A percentile compares a stretch with the other conserved stretches of the same genome.
Conservation (phyloP, 768 basidiomycete genomes). For the Lentinus tigrinus region DNA sequence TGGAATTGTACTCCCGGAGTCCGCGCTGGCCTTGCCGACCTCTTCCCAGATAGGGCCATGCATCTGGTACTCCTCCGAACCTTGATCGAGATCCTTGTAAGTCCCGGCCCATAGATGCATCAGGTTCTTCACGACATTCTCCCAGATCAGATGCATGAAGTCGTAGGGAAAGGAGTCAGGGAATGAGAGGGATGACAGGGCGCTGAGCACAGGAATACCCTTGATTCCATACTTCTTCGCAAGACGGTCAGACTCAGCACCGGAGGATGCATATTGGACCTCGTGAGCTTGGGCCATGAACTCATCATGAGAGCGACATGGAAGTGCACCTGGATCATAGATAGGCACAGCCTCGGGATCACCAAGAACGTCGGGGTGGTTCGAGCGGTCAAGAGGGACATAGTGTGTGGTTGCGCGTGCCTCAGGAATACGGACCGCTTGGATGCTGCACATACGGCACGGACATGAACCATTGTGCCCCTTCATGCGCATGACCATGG, state of each 20-base stretch:
- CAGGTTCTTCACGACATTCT: conserved; percentile 43
- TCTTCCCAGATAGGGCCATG: conserved; percentile 37
- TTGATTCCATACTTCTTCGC: conserved; percentile 23
- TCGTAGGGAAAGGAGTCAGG: conserved; percentile 44
- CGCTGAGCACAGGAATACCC: conserved; percentile 29
- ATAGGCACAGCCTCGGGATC: not conserved
- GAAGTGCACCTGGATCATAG: conserved; percentile 17
- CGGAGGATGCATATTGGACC: conserved; percentile 10
- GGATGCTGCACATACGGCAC: conserved; percentile 28
- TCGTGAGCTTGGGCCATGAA: conserved; percentile 8
- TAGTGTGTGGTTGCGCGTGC: conserved; percentile 5
- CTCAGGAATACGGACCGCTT: conserved; percentile 13
- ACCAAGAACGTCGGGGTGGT: conserved; percentile 1
- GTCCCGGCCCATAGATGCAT: conserved; percentile 39
- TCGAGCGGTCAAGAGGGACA: conserved; percentile 15
- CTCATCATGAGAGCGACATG: conserved; percentile 16
- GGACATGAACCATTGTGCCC: conserved; percentile 27
- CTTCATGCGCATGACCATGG: conserved; percentile 29
- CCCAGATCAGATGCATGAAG: conserved; percentile 49
- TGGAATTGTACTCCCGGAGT: conserved; percentile 38
- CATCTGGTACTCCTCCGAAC: conserved; percentile 30
- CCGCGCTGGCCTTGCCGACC: conserved; percentile 33
- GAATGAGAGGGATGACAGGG: conserved; percentile 34
- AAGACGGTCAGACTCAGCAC: conserved; percentile 4
- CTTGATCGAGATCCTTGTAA: conserved; percentile 39